phyloP scores from a whole-genome alignment of 2,329 filamentous ascomycete genomes.

The Sporothrix mexicana region DNA sequence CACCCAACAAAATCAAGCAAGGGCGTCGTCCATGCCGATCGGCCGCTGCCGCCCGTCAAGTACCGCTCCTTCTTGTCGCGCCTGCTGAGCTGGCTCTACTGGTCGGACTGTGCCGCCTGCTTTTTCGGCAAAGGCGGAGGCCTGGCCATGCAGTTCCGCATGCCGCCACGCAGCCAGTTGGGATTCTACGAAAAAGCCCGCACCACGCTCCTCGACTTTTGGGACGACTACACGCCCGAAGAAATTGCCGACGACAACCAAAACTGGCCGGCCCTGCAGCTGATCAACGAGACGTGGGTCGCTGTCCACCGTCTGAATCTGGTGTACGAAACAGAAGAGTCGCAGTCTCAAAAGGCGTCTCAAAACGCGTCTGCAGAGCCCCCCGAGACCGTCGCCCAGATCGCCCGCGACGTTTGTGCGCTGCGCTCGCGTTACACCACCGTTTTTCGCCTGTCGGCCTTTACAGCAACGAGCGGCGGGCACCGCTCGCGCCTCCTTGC shows the following conservation, averaged over 20 bases:
- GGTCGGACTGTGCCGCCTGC: slow-evolving; percentile 23
- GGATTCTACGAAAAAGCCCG: slow-evolving; percentile 27
- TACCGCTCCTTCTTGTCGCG: slow-evolving; percentile 30
- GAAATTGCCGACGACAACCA: slow-evolving; percentile 32
- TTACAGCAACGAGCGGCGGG: slow-evolving; percentile 15
- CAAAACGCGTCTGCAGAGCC: background rate
- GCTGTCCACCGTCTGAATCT: slow-evolving; percentile 26
- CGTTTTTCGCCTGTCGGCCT: slow-evolving; percentile 24
- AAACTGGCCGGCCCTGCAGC: slow-evolving; percentile 30
- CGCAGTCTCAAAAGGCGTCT: background rate
- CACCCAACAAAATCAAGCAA: background rate
- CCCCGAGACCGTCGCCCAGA: slow-evolving; percentile 5
- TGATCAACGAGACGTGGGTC: slow-evolving; percentile 32
- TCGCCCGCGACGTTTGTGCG: slow-evolving; percentile 7
- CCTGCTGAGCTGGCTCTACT: slow-evolving; percentile 31
- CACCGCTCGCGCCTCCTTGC: slow-evolving; percentile 20
- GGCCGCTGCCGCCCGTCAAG: slow-evolving; percentile 27
- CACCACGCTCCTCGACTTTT: slow-evolving; percentile 30
- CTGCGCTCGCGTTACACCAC: slow-evolving; percentile 18
- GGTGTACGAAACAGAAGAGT: background rate
- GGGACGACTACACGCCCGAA: slow-evolving; percentile 31
- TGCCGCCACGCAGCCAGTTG: slow-evolving; percentile 2
- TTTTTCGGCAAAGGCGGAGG: slow-evolving; percentile 30
- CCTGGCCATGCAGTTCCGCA: slow-evolving; percentile 11
- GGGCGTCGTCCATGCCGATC: background rate